Evolutionary conservation across 2,329 filamentous ascomycete species (phyloP), one percentile per base, ranked within the genome.

Genomic region (Hypoxylon sp.): DNA sequence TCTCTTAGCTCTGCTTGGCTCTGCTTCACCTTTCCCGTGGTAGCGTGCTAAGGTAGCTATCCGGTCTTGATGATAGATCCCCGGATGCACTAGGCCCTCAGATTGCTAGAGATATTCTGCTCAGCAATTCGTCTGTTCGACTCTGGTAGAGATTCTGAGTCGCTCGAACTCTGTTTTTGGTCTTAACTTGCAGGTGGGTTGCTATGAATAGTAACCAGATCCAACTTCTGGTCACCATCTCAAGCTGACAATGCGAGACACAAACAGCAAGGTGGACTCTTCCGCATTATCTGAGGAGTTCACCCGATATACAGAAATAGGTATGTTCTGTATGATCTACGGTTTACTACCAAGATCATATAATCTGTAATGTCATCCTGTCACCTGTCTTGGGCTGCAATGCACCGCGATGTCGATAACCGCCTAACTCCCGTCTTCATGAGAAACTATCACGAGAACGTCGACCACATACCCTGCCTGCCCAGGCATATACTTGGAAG

Each of bases 1-100:
- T 49, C n/a, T 66, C 63, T 68, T 66, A 60, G 66, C 66, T 64
- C 53, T 62, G 63, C 63, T 59, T 66, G 63, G 66, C 66, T 64
- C 53, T 62, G 63, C 63, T 59, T 68, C 63, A 66, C 47, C 55
- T 24, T 39, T 28, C 19, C 46, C 41, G 49, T 34, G 51, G 59
- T 52, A 34, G 50, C 20, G 52, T 17, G 39, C 53, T 37, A 43
- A 56, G 26, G 39, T 37, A 56, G 32, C 50, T 37, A 51, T 55
- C 54, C 49, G 34, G 44, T 58, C 56, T 57, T 56, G 24, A 61
- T 62, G 8, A 30, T 39, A 37, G 49, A 52, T n/a, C 65, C 63
- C 61, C 54, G 44, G 56, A 44, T 51, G 49, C 59, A 67, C 52
- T 53, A 57, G 59, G 55, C 58, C 53, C 37, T 30, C 32, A 43